Evolutionary conservation across 140 eudicot genomes (phyloP).

Genomic region (Stevia rebaudiana): DNA sequence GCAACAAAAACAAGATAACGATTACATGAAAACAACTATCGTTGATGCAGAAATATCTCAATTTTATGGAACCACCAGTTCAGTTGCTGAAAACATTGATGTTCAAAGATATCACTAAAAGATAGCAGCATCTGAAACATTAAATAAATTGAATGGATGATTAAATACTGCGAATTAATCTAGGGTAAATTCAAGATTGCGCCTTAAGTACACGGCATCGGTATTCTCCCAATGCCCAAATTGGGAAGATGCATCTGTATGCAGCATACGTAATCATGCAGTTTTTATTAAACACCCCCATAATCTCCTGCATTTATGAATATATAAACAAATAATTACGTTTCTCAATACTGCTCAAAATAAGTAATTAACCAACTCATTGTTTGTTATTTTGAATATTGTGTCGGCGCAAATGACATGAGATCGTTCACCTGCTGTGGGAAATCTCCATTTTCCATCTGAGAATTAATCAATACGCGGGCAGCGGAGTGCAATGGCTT

Average conservation of each 20-base stretch:
- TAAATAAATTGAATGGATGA: conserved; percentile 14
- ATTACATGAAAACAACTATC: background rate
- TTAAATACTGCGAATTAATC: background rate
- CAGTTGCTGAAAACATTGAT: conserved; percentile 9
- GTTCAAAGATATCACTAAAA: conserved; percentile 12
- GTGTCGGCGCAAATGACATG: background rate
- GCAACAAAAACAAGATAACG: background rate
- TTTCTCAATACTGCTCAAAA: background rate
- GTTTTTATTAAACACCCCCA: conserved; percentile 57
- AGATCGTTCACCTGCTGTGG: conserved; percentile 58
- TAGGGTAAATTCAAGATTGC: conserved; percentile 1
- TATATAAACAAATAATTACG: background rate
- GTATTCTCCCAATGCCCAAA: conserved; percentile 62
- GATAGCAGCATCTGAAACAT: conserved; percentile 17
- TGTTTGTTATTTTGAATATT: background rate
- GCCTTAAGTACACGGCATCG: conserved; percentile 36
- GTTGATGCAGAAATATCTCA: conserved; percentile 5
- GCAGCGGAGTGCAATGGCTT: conserved; percentile 66
- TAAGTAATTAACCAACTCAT: background rate
- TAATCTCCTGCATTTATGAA: conserved; percentile 40
- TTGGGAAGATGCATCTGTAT: conserved; percentile 57
- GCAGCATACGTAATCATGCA: conserved; percentile 65
- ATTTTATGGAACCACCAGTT: conserved; percentile 9
- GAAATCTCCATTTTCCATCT: conserved; percentile 67
- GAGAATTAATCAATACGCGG: conserved; percentile 52